phyloP scores from a whole-genome alignment of 1,284 basidiomycete genomes.

The Cryptococcus jaspeensis region DNA sequence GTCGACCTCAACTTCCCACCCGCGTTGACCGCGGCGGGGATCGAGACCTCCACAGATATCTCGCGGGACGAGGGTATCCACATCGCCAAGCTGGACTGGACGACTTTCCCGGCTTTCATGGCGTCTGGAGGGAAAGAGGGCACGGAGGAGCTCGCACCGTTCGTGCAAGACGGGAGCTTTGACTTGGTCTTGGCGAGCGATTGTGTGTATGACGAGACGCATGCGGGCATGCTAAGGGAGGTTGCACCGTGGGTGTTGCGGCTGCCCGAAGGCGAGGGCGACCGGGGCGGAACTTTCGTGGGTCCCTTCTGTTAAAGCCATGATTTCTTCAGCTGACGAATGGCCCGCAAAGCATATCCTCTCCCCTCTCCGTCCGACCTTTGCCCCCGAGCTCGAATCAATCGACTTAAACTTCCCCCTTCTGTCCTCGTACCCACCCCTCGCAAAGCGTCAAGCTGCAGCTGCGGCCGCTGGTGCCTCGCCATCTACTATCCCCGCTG shows the following conservation, averaged over 20 bases:
- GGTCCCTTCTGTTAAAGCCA: slow-evolving; percentile 13
- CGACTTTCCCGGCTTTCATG: slow-evolving; percentile 53
- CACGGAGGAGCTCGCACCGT: slow-evolving; percentile 10
- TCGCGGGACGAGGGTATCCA: slow-evolving; percentile 47
- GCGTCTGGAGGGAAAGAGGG: slow-evolving; percentile 1
- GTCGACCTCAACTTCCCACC: slow-evolving; percentile 61
- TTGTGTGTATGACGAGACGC: slow-evolving; percentile 51
- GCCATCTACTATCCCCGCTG: slow-evolving; percentile 1
- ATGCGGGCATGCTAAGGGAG: slow-evolving; percentile 45
- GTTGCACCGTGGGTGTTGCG: slow-evolving; percentile 44
- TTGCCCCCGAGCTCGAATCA: slow-evolving; percentile 47
- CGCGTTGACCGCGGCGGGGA: not conserved
- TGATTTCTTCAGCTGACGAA: not conserved
- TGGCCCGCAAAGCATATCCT: slow-evolving; percentile 42
- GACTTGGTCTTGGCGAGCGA: slow-evolving; percentile 50
- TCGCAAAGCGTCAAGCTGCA: slow-evolving; percentile 22
- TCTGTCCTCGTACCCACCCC: slow-evolving; percentile 29
- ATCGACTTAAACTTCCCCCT: slow-evolving; percentile 46
- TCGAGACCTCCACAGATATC: slow-evolving; percentile 6
- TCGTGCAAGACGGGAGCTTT: slow-evolving; percentile 27
- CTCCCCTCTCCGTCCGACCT: slow-evolving; percentile 49
- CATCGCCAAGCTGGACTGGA: slow-evolving; percentile 67
- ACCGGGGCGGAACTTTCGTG: slow-evolving; percentile 46
- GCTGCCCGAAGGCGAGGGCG: slow-evolving; percentile 30
- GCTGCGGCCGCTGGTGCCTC: not conserved